Base-by-base conservation (phyloP, 148 eudicot genomes). In the Rhododendron griersonianum region DNA sequence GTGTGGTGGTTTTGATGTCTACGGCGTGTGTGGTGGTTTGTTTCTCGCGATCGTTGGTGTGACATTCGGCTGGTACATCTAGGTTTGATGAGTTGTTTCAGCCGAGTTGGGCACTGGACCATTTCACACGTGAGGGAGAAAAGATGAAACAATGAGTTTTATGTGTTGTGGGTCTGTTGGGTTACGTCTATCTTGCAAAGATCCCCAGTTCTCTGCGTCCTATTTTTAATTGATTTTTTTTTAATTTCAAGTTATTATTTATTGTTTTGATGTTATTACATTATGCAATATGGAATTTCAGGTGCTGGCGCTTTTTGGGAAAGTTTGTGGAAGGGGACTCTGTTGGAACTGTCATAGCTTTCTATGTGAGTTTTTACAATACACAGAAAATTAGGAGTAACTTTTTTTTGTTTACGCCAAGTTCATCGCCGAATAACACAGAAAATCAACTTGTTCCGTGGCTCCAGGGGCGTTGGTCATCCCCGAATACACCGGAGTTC, bases 261-360 rank as follows among this genome's bases (percentile, higher is more conserved):
- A 30, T 4, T 63, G 39, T 25, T 82, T 16, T 11, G 50, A 6
- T 1, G 48, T 7, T 6, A n/a, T 39, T 39, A 1, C 45, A 21
- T 63, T 3, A 39, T 39, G 41, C 6, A 39, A 39, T 39, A 4
- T 39, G 41, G 41, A 39, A 44, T 86, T 84, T 81, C 90, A 95
- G 98, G 98, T 6, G 98, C 97, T 91, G 98, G 98, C 30, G 83
- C 94, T 95, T 89, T 84, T 90, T 82, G 98, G 98, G 30, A 95
- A 93, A 88, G 96, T 94, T 95, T 11, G 97, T 95, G 4, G 95
- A 90, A 84, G 98, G 98, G 28, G 98, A 95, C 81, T 95, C 98
- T 55, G 97, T 97, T 71, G 98, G 98, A 57, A 95, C 95, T 79
- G 98, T 95, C 69, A 95, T 96, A 81, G 98, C 98, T 47, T 94